phyloP scores from a whole-genome alignment of 2,329 filamentous ascomycete genomes.

The Lomentospora prolificans region DNA sequence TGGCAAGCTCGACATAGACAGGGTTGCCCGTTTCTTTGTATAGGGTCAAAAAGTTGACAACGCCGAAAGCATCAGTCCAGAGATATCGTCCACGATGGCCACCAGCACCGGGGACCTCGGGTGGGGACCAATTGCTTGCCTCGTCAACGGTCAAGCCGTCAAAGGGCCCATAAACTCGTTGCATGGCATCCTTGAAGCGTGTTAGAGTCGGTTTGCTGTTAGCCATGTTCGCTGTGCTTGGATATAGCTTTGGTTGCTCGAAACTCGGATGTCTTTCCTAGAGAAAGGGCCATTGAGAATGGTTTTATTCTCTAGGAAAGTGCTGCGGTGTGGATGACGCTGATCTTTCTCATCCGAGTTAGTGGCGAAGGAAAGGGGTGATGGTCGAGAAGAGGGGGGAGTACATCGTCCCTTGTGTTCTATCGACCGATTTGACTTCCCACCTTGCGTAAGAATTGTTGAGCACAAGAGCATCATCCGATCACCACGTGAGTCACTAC shows the following conservation, averaged over 20 bases:
- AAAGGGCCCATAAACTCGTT: constrained; percentile 25
- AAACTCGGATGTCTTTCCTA: background rate
- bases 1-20: constrained; percentile 38
- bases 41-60: constrained; percentile 48
- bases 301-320: background rate
- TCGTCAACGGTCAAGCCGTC: constrained; percentile 15
- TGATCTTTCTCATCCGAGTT: background rate
- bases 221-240: constrained; percentile 4
- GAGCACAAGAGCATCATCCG: background rate
- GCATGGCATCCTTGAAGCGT: constrained; percentile 27
- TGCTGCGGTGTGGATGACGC: background rate
- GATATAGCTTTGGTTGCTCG: background rate
- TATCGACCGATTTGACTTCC: constrained; percentile 1
- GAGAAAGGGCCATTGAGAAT: background rate
- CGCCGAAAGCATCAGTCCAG: constrained; percentile 52
- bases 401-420: background rate
- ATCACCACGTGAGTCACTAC: background rate
- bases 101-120: constrained; percentile 32
- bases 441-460: background rate
- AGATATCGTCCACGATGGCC: constrained; percentile 49
- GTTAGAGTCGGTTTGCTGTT: background rate
- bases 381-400: background rate
- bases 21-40: constrained; percentile 25
- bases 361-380: background rate
- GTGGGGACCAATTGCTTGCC: constrained; percentile 33